A percentile compares a stretch with the other conserved stretches of the same genome.
Conservation (phyloP, 345 rosid species). For the Excoecaria agallocha region DNA sequence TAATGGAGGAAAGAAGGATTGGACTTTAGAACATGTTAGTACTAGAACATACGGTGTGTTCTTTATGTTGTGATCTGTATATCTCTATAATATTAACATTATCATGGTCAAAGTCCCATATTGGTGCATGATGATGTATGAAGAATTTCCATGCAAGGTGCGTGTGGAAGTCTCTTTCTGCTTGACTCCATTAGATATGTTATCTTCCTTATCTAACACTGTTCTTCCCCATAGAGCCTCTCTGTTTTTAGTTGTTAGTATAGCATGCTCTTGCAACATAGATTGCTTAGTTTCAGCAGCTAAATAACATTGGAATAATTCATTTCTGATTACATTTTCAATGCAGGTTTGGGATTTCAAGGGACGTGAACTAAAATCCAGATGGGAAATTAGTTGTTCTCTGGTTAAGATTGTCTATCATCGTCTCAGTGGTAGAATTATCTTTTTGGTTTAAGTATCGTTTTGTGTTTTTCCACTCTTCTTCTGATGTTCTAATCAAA, state of each 20-base stretch:
- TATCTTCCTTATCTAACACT: neutral
- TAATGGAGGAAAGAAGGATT: no score
- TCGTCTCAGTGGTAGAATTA: constrained; percentile 60
- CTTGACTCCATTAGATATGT: neutral
- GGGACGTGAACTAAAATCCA: constrained; percentile 56
- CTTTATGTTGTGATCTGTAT: neutral
- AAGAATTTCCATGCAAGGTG: neutral
- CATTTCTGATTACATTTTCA: constrained; percentile 1
- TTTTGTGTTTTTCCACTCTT: neutral
- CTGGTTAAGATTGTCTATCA: constrained; percentile 73
- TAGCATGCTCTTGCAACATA: neutral
- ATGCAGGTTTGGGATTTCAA: constrained; percentile 96
- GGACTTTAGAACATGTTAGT: no score
- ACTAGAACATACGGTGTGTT: neutral
- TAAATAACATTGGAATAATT: constrained; percentile 13
- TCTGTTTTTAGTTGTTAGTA: neutral
- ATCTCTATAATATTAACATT: neutral
- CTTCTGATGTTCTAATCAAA: constrained; percentile 10
- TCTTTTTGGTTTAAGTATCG: neutral
- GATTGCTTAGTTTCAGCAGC: neutral
- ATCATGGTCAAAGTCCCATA: neutral
- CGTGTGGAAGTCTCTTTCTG: neutral
- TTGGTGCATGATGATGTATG: neutral
- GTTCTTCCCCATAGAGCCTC: neutral
- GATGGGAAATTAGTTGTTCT: constrained; percentile 78